Percentiles rank a stretch among this genome's conserved stretches.
Conservation (phyloP, 2,329 filamentous ascomycete genomes). For the Pseudogymnoascus sp. region DNA sequence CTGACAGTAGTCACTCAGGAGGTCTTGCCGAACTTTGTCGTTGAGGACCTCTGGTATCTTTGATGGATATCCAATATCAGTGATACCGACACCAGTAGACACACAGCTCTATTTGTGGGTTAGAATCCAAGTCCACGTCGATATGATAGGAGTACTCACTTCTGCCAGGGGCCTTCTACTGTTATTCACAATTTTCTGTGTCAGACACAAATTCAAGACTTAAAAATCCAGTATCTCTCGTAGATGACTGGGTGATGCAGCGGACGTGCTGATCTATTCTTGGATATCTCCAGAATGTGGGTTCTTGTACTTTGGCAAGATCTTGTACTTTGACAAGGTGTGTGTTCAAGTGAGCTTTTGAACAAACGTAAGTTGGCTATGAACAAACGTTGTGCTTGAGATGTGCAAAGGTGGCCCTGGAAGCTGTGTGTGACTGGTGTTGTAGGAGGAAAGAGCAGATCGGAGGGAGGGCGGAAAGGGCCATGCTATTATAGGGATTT, state of each 20-base stretch:
- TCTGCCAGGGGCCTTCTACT: not conserved
- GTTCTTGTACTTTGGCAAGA: not conserved
- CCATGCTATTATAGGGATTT: not conserved
- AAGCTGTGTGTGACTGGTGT: not conserved
- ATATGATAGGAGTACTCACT: not conserved
- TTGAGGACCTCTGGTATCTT: not conserved
- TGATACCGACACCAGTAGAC: not conserved
- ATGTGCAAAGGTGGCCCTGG: not conserved
- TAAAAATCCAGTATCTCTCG: not conserved
- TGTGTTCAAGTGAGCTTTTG: not conserved
- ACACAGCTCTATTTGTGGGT: not conserved
- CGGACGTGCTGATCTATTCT: not conserved
- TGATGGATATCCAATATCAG: not conserved
- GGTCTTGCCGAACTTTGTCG: not conserved
- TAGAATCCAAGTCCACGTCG: not conserved
- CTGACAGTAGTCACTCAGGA: not conserved
- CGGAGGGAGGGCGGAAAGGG: not conserved
- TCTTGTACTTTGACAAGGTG: not conserved
- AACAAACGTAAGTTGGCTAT: not conserved
- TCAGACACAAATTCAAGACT: conserved; percentile 1
- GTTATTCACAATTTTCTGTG: not conserved
- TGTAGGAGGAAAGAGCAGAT: not conserved
- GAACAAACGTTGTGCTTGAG: not conserved
- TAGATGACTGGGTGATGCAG: not conserved
- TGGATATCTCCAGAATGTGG: not conserved